Evolutionary conservation across 2,329 filamentous ascomycete species (phyloP).

Genomic region (Mycosphaerella sp.): DNA sequence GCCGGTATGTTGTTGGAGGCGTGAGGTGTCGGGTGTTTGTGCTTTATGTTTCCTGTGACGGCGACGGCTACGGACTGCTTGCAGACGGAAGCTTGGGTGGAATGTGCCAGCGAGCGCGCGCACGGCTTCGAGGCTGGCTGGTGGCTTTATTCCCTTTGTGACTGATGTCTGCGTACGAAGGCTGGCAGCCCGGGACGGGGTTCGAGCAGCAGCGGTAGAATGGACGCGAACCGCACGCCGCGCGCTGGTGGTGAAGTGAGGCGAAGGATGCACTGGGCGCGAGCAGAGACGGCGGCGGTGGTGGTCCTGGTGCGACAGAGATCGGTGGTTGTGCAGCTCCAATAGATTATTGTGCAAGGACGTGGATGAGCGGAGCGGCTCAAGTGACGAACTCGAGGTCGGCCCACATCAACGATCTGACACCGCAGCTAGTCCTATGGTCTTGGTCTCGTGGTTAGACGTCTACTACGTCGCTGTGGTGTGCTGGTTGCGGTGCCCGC

Average conservation of each 20-base stretch:
- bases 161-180: conserved; percentile 7
- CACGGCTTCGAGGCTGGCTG: conserved; percentile 15
- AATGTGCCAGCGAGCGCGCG: conserved; percentile 18
- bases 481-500: not conserved
- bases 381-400: not conserved
- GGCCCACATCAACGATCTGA: not conserved
- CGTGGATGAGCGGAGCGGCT: not conserved
- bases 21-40: not conserved
- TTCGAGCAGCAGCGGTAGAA: not conserved
- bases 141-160: conserved; percentile 3
- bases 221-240: not conserved
- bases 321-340: not conserved
- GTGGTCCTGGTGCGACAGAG: not conserved
- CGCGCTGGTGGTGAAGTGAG: not conserved
- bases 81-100: conserved; percentile 14
- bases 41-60: conserved; percentile 1
- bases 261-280: not conserved
- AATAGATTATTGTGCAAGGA: not conserved
- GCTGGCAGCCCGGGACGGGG: conserved; percentile 1
- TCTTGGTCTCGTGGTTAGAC: not conserved
- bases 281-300: not conserved
- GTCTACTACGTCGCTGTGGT: not conserved
- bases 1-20: conserved; percentile 3
- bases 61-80: conserved; percentile 11
- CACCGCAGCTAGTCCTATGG: not conserved